Evolutionary conservation across 768 basidiomycete genomes (phyloP).

Genomic region (Cyclocybe cylindracea): DNA sequence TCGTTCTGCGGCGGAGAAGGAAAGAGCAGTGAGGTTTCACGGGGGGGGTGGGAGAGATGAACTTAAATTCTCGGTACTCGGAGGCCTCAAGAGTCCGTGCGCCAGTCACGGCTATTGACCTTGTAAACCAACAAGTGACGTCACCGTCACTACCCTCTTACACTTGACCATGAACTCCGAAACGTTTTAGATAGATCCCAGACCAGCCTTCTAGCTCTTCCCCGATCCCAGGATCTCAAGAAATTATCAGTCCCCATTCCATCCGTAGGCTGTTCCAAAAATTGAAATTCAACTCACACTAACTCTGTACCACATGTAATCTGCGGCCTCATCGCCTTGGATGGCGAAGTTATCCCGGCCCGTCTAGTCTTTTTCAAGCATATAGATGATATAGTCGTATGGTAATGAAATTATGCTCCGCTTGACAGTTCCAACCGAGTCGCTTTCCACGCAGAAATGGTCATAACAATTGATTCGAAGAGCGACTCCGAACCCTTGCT

Average conservation of each 20-base stretch:
- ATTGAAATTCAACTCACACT: neutral
- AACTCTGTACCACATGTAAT: slow-evolving; percentile 37
- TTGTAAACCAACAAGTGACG: too few species aligned
- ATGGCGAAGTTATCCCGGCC: slow-evolving; percentile 61
- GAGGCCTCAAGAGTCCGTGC: slow-evolving; percentile 28
- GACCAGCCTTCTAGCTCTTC: too few species aligned
- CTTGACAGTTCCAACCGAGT: neutral
- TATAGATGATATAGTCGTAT: slow-evolving; percentile 73
- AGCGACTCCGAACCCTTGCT: slow-evolving; percentile 53
- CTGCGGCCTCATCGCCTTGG: slow-evolving; percentile 42
- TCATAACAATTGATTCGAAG: too few species aligned
- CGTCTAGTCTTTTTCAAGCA: slow-evolving; percentile 67
- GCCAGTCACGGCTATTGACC: slow-evolving; percentile 14
- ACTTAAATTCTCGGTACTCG: too few species aligned
- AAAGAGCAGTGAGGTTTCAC: too few species aligned
- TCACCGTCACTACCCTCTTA: too few species aligned
- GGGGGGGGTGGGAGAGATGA: too few species aligned
- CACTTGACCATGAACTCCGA: too few species aligned
- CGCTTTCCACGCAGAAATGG: slow-evolving; percentile 73
- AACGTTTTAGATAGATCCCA: too few species aligned
- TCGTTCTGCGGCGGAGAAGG: too few species aligned
- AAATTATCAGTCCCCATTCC: slow-evolving; percentile 27
- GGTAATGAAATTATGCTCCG: slow-evolving; percentile 36
- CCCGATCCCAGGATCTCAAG: too few species aligned
- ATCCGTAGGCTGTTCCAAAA: slow-evolving; percentile 17